Base-by-base conservation (phyloP, 192 early-diverging fungal species). In the Jimgerdemannia lactiflua region DNA sequence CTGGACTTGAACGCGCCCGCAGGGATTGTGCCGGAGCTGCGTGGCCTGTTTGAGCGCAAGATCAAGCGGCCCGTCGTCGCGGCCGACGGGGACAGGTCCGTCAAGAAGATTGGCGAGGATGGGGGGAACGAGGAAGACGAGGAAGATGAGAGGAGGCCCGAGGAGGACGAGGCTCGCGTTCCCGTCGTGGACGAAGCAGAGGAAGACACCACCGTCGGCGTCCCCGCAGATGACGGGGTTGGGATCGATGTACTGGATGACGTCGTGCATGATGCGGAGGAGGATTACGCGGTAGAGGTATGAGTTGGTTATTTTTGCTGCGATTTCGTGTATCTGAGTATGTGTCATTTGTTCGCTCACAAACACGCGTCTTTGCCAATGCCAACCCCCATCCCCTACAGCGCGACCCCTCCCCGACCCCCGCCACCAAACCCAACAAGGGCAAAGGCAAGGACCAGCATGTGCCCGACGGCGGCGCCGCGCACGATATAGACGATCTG, bases 341-440 rank as follows among this genome's bases (percentile, higher is more conserved):
- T 29, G 29, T 29, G 29, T 29, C 29, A 29, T 29, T 29, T 29
- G 29, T 29, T 29, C 29, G 29, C 29, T 29, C 29, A 29, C 29
- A 29, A 29, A 29, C 29, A 29, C 29, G 29, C 29, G 29, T 29
- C 29, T 29, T 29, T 29, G 29, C 29, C 29, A 29, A 29, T 29
- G 29, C 29, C 29, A 29, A 49, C 77, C 70, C 0, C 80, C 80
- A 39, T 68, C 80, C n/a, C 43, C 68, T 43, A 71, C 75, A 18
- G 42, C 70, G 49, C 78, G 78, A 49, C 77, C 6, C 14, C 49
- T 10, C 49, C 14, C 49, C 49, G 6, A 59, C 49, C 6, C 49
- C 70, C 77, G 84, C 71, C 80, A 84, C 69, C 75, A 71, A 77
- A 66, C 74, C 49, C 20, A 73, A 77, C 39, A 63, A 78, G 49